Evolutionary conservation across 306 rosid genomes (phyloP), one percentile per base, ranked within the genome.

Genomic region (Sicyos edulis): DNA sequence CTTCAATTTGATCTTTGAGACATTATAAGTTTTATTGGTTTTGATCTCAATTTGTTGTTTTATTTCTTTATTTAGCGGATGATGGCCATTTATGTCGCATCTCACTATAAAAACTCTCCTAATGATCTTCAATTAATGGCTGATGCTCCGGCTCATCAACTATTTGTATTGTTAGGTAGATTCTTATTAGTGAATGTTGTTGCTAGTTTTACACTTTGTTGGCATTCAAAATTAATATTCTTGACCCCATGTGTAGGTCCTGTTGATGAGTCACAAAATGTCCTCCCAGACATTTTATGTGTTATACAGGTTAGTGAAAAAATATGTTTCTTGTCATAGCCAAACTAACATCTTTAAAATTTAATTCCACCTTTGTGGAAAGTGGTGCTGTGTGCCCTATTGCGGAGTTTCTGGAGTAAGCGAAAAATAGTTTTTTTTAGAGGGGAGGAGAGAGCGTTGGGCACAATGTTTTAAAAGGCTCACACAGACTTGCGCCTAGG

Each of bases 81-180:
- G 98, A 90, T 92, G 96, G 96, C 98, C 32, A 82, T 92, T 16
- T 92, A 86, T 74, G 96, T 90, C 75, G 86, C 98, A 50, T 90
- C 98, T 53, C 96, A 90, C 83, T 92, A 92, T 89, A 92, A 88
- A 81, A 90, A 90, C 85, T 90, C 98, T 76, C 98, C 98, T 12
- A 92, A 92, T 78, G 98, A 92, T 83, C 83, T 92, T 70, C 98
- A 92, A 81, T 76, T 92, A 79, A 88, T 92, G 89, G 98, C 96
- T 2, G 96, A 92, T 79, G 98, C 98, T 79, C 98, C 98, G 50
- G 96, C 96, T 3, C 96, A 90, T 80, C 96, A 92, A 86, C 84
- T 92, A 74, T 92, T 92, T 74, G 96, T 92, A 53, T 76, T 92
- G 70, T 96, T 92, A 81, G 98, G 98, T 92, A 90, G 74, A 53